Evolutionary conservation across 805 yeast genomes (phyloP), one percentile per base, ranked within the genome.

Genomic region (Lachancea fermentati): DNA sequence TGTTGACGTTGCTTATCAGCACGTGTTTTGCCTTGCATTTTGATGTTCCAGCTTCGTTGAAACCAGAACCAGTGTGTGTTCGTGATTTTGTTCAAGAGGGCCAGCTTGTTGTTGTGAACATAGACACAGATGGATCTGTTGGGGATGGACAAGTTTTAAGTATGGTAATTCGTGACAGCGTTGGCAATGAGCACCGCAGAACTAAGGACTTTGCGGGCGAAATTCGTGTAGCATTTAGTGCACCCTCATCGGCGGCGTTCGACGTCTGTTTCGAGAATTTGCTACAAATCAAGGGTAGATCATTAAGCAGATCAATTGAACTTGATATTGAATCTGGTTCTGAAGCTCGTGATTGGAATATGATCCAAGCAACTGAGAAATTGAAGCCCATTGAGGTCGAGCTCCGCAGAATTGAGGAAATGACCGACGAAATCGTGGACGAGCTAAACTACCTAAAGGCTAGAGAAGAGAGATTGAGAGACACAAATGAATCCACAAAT

Each of bases 341-440:
- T 37, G 85, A 88, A 55, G 98, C 97, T 31, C 82, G 97, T 65
- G 97, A 93, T 68, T 93, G 97, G 97, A 87, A 88, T 60, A 86
- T 88, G 17, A 71, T 89, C 47, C 96, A 89, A 69, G 89, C 95
- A 34, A 76, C 84, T 33, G 97, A 93, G 65, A 86, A 87, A 62
- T 79, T 93, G 63, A 85, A 84, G 66, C 97, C 98, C 4, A 78
- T 83, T 37, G 98, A 93, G 66, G 80, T 89, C 42, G 94, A 86
- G 55, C 73, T 93, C 62, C 82, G 93, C 65, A 81, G 83, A 61
- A 73, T 91, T 43, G 91, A 87, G 63, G 96, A 85, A 60, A 65
- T 86, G 65, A 77, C 94, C 36, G 83, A 78, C 51, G 97, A 93
- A 69, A 76, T 93, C 54, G 73, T 73, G 44, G 69, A 68, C 46